phyloP scores from a whole-genome alignment of 2,329 filamentous ascomycete genomes.

The Emmonsiellopsis sp. region DNA sequence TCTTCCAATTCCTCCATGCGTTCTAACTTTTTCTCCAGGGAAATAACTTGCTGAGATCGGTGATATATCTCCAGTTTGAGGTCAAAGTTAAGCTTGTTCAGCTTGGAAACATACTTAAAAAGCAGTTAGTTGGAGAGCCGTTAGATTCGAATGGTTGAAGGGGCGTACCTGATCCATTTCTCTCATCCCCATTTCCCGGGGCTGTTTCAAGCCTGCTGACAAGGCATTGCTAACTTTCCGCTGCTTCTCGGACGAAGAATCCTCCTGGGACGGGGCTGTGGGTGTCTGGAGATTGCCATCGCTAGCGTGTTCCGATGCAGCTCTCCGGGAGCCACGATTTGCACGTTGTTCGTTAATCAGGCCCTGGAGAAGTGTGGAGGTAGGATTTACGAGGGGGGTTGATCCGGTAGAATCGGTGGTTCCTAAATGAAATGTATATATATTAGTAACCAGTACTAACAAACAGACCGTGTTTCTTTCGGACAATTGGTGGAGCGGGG shows the following conservation, averaged over 20 bases:
- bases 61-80: conserved; percentile 35
- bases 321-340: conserved; percentile 21
- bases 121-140: background rate
- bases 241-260: conserved; percentile 27
- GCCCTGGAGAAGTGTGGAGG: conserved; percentile 31
- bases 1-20: conserved; percentile 30
- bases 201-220: conserved; percentile 23
- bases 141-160: background rate
- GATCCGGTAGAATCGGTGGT: conserved; percentile 21
- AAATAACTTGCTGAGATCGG: conserved; percentile 27
- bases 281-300: conserved; percentile 14
- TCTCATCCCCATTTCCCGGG: conserved; percentile 33
- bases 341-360: conserved; percentile 35
- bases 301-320: conserved; percentile 19
- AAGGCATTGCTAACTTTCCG: conserved; percentile 22
- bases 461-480: background rate
- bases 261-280: conserved; percentile 21
- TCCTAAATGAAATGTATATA: conserved; percentile 13
- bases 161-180: conserved; percentile 34
- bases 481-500: background rate
- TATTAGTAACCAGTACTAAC: conserved; percentile 4
- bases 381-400: conserved; percentile 29
- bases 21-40: conserved; percentile 29
- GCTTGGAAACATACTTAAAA: conserved; percentile 33
- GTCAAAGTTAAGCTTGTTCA: conserved; percentile 37